Evolutionary conservation across 352 stramenopile genomes (phyloP).

Genomic region (Globisporangium megalacanthum): DNA sequence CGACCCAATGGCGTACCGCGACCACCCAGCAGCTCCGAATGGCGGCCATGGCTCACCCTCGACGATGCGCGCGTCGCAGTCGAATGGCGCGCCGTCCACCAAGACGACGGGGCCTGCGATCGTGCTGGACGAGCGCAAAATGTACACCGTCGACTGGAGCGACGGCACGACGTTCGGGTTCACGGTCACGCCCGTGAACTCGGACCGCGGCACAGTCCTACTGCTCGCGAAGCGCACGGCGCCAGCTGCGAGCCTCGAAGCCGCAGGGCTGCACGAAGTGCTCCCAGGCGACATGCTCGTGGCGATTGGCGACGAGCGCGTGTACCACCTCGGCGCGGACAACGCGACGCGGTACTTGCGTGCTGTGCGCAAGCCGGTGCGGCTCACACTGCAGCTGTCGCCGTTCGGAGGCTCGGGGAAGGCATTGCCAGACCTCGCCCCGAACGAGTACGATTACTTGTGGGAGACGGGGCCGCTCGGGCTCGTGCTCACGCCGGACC

Average conservation of each 20-base stretch:
- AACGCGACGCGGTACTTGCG: constrained; percentile 64
- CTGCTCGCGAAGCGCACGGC: constrained; percentile 52
- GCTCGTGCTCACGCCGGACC: constrained; percentile 66
- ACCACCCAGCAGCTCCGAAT: too few species aligned
- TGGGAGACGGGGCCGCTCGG: constrained; percentile 69
- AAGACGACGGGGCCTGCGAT: constrained; percentile 21
- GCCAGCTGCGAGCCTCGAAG: constrained; percentile 20
- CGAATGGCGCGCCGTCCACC: too few species aligned
- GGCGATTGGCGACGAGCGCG: constrained; percentile 69
- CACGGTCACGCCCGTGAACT: constrained; percentile 64
- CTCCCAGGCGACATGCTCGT: constrained; percentile 69
- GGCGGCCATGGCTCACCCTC: too few species aligned
- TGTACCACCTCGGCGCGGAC: constrained; percentile 62
- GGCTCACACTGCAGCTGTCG: constrained; percentile 58
- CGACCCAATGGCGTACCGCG: too few species aligned
- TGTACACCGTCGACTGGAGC: constrained; percentile 72
- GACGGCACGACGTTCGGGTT: constrained; percentile 62
- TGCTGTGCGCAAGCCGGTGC: constrained; percentile 61
- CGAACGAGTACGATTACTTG: constrained; percentile 79
- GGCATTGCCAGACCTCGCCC: constrained; percentile 42
- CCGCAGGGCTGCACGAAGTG: constrained; percentile 58
- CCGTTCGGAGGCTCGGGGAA: constrained; percentile 47
- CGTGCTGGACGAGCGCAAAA: constrained; percentile 62
- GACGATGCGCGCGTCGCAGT: too few species aligned
- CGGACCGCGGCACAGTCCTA: constrained; percentile 57